Conservation (phyloP, 495 filamentous ascomycete species). For the Tuber aestivum region DNA sequence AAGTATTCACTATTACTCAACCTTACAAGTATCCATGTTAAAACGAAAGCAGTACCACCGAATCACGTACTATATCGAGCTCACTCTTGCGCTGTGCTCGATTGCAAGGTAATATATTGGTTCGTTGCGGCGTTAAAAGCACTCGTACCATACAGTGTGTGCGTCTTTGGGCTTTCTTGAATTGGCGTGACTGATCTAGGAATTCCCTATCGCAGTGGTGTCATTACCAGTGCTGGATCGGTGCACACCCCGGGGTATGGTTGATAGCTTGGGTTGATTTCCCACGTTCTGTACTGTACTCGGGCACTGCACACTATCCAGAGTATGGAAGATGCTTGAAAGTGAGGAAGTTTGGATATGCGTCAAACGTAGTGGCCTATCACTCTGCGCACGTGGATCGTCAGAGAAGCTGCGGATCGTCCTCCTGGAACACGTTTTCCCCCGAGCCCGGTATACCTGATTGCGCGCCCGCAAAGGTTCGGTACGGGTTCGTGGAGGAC, state of each 20-base stretch:
- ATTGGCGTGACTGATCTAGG: neutral
- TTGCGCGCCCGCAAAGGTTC: neutral
- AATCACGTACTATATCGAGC: neutral
- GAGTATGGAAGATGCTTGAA: conserved; percentile 9
- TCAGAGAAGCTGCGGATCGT: neutral
- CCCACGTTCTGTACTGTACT: neutral
- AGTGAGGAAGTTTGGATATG: neutral
- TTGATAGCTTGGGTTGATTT: neutral
- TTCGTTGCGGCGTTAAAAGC: neutral
- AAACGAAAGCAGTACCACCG: neutral
- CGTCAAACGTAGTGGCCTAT: neutral
- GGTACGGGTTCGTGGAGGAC: neutral
- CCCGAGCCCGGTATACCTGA: neutral
- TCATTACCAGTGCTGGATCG: neutral
- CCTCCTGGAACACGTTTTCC: conserved; percentile 2
- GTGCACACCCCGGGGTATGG: neutral
- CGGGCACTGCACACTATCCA: neutral
- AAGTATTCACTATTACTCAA: neutral
- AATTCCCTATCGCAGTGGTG: neutral
- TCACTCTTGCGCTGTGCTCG: neutral
- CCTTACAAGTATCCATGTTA: neutral
- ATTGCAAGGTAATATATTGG: neutral
- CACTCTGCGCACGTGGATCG: neutral
- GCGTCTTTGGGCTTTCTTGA: neutral
- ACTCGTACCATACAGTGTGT: neutral